Evolutionary conservation across 192 early-diverging fungal genomes (phyloP).

Genomic region (Spizellomyces punctatus): DNA sequence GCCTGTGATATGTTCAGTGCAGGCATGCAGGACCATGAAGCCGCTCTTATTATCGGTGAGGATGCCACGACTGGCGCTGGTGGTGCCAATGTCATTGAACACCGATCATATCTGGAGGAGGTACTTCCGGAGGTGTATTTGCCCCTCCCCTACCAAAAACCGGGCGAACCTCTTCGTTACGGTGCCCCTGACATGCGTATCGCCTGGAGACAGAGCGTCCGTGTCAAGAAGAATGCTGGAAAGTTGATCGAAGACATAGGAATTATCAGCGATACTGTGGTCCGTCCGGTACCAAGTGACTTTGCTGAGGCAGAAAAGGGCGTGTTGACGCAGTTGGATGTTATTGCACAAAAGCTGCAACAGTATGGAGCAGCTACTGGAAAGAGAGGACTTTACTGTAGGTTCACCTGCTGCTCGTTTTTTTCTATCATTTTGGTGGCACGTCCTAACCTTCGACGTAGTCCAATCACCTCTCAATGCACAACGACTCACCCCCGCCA

Average conservation of each 20-base stretch:
- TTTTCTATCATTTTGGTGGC: background rate
- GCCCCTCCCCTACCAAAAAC: background rate
- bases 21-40: slow-evolving; percentile 33
- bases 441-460: no score
- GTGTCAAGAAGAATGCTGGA: slow-evolving; percentile 8
- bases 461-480: background rate
- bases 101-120: background rate
- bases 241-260: slow-evolving; percentile 31
- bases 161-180: background rate
- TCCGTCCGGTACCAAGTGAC: slow-evolving; percentile 5
- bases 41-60: slow-evolving; percentile 32
- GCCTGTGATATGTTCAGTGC: slow-evolving; percentile 33
- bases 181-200: slow-evolving; percentile 6
- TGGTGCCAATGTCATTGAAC: slow-evolving; percentile 30
- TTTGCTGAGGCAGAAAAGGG: background rate
- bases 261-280: slow-evolving; percentile 8
- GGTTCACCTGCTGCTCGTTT: background rate
- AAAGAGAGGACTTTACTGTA: background rate
- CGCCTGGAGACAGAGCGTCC: slow-evolving; percentile 32
- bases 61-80: slow-evolving; percentile 35
- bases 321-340: slow-evolving; percentile 13
- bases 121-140: background rate
- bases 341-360: slow-evolving; percentile 22
- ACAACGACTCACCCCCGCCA: background rate
- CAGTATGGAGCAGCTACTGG: background rate